Evolutionary conservation across 2,329 filamentous ascomycete genomes (phyloP), one percentile per base, ranked within the genome.

Genomic region (Tolypocladium tundrense): DNA sequence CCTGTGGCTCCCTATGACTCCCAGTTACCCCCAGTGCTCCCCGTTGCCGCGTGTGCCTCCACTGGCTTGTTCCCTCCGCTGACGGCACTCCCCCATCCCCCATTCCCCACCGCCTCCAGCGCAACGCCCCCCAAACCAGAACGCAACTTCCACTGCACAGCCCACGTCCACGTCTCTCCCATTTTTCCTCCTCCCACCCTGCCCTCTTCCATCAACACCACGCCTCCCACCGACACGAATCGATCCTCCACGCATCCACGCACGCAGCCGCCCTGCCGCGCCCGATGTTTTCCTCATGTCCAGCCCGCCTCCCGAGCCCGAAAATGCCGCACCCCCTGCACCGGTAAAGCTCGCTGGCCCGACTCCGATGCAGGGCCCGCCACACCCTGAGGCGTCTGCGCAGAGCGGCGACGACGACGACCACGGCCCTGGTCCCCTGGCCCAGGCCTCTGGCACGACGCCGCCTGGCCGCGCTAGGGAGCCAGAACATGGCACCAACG

Each of bases 201-300:
- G 55, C 55, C 56, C 53, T 50, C 37, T 43, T 37, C 55, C 55
- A 51, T 53, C 60, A 63, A 61, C 62, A 59, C 56, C 59, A 60
- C 61, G 60, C 63, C 57, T 61, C 55, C 61, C 56, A 60, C 61
- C 61, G 53, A 61, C 60, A 57, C 64, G 62, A 63, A 64, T 62
- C 60, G 57, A 60, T 57, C 57, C 58, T 63, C 53, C 61, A 63
- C 61, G 63, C 37, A 40, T 35, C 61, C 58, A 51, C 48, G 48
- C 48, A 52, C 48, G 48, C 48, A 52, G 62, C 61, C 61, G 63
- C 63, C 57, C 64, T 65, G 63, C 63, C 63, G 63, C 70, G 74
- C 76, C 78, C 77, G 72, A 83, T 83, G 80, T 79, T 73, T 72
- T 73, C 75, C 79, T 77, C 80, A 83, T 83, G 80, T 83, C 79